Base-by-base conservation (phyloP, 148 eudicot genomes). In the Hydrangea macrophylla region DNA sequence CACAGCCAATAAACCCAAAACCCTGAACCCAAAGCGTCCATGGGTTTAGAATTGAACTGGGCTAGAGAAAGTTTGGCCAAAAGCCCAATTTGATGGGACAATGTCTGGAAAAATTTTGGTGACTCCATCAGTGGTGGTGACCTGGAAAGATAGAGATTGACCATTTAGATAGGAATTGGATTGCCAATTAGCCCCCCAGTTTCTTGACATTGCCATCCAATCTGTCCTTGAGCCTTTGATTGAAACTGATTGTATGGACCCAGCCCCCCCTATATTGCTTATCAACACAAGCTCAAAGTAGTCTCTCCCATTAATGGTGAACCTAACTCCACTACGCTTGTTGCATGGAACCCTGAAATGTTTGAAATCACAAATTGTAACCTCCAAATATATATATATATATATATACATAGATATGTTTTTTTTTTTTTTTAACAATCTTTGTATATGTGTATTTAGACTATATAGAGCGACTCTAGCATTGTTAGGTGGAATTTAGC, bases 161-260 rank as follows among this genome's bases (percentile, higher is more conserved):
- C 96, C 88, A 18, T 85, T 73, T 0, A 93, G 81, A 57, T 80
- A 88, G 6, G 84, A 62, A 35, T 77, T 76, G 7, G 96, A 86
- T 68, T 93, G 98, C 96, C 96, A 93, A 63, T 90, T 88, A n/a
- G 88, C 85, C 32, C 98, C 98, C 98, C 98, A 90, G 55, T 93
- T 93, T 33, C 90, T 83, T 4, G 98, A 86, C 92, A 93, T 83
- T 5, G 84, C 23, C 67, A 76, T 71, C 96, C 98, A 93, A 15
- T 51, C 71, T 1, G 92, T 89, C 4, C 48, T 78, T 8, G 94
- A 73, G 24, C 98, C 98, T 75, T 93, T 90, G 28, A 93, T 66
- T 1, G 68, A 73, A 6, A 81, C 95, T 6, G 95, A 85, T 56
- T 62, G 73, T 51, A 93, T 79, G 0, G 96, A 88, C 42, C 98